phyloP scores from a whole-genome alignment of 305 asterid species.

The Stenogyne calaminthoides region DNA sequence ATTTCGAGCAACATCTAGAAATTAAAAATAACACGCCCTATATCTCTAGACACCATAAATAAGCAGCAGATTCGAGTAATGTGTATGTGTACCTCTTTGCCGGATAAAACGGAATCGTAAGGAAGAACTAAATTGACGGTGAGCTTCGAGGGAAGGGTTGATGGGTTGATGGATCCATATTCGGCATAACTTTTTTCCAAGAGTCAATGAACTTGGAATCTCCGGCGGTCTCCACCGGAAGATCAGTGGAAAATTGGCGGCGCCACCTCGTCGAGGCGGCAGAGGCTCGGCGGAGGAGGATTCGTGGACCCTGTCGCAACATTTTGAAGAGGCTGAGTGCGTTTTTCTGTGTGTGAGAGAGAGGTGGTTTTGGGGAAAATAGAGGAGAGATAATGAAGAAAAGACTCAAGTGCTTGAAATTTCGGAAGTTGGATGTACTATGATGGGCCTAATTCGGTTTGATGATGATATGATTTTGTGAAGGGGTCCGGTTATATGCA shows the following conservation, averaged over 20 bases:
- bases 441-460: too few species aligned
- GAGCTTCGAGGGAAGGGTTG: too few species aligned
- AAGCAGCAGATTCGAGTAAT: neutral
- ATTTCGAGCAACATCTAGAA: neutral
- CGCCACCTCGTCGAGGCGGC: conserved; percentile 47
- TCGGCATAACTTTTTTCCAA: conserved; percentile 62
- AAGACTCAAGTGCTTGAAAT: neutral
- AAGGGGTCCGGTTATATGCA: too few species aligned
- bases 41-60: neutral
- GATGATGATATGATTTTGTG: too few species aligned
- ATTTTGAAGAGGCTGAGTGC: neutral
- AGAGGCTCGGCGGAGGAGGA: conserved; percentile 46
- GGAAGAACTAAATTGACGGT: too few species aligned
- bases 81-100: too few species aligned
- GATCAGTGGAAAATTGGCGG: conserved; percentile 63
- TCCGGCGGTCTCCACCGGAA: conserved; percentile 44
- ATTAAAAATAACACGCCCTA: neutral
- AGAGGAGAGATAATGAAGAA: neutral
- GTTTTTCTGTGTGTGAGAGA: neutral
- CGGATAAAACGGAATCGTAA: too few species aligned
- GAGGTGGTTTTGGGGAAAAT: neutral
- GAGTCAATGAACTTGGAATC: conserved; percentile 55
- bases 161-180: conserved; percentile 65
- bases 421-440: too few species aligned
- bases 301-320: conserved; percentile 43